Conservation (phyloP, 2,329 filamentous ascomycete species). For the Talaromyces verruculosus region DNA sequence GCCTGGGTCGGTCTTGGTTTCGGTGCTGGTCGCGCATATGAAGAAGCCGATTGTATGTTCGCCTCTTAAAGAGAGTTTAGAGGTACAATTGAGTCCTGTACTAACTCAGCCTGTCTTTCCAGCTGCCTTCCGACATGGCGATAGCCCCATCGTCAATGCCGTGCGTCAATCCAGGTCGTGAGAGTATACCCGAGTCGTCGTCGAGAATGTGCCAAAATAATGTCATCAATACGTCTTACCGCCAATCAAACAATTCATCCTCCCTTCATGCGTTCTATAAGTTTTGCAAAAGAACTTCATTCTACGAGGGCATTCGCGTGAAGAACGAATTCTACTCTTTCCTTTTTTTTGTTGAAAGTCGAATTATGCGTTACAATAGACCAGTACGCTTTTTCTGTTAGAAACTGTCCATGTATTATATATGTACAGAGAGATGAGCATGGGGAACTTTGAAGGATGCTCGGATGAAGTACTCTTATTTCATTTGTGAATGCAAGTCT, state of each 20-base stretch:
- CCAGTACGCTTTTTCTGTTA: background rate
- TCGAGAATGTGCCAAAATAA: background rate
- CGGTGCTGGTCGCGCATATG: slow-evolving; percentile 92
- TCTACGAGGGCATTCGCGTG: background rate
- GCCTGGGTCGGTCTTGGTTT: slow-evolving; percentile 94
- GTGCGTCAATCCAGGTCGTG: slow-evolving; percentile 37
- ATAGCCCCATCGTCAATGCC: slow-evolving; percentile 41
- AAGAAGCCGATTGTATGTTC: slow-evolving; percentile 83
- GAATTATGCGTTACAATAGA: background rate
- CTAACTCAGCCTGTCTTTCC: background rate
- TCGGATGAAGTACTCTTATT: slow-evolving; percentile 9
- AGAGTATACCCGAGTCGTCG: slow-evolving; percentile 9
- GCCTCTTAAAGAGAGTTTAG: background rate
- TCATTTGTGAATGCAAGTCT: slow-evolving; percentile 9
- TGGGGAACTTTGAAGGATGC: background rate
- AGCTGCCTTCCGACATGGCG: slow-evolving; percentile 48
- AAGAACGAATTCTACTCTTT: background rate
- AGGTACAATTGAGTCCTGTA: background rate
- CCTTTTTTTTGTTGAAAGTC: background rate
- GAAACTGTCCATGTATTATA: slow-evolving; percentile 1
- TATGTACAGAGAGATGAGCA: background rate
- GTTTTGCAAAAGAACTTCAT: background rate
- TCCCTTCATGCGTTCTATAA: background rate
- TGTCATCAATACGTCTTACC: background rate
- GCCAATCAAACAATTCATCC: background rate